phyloP scores from a whole-genome alignment of 2,329 filamentous ascomycete genomes.

The Exutisphaerella laricina region DNA sequence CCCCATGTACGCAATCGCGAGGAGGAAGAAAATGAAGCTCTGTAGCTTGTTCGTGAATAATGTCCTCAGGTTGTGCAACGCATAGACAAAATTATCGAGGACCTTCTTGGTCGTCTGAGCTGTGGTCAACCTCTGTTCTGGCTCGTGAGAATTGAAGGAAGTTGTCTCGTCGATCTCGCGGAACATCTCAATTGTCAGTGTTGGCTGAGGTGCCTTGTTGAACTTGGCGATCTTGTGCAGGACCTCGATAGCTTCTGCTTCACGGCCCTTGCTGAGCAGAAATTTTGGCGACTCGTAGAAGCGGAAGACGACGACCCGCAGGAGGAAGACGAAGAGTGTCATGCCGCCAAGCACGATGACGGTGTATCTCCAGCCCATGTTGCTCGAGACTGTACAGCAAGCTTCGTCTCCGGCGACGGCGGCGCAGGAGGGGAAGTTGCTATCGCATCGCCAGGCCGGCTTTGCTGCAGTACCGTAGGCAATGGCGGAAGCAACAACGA shows the following conservation, averaged over 20 bases:
- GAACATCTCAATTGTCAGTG: conserved; percentile 2
- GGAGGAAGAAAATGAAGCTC: conserved; percentile 43
- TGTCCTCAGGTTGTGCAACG: conserved; percentile 30
- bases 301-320: conserved; percentile 50
- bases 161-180: conserved; percentile 14
- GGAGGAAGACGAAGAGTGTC: conserved; percentile 43
- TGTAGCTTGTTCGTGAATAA: conserved; percentile 42
- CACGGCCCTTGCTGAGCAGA: conserved; percentile 49
- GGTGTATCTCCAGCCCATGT: conserved; percentile 45
- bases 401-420: conserved; percentile 24
- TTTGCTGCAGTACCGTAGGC: conserved; percentile 49
- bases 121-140: not conserved
- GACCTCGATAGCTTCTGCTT: conserved; percentile 47
- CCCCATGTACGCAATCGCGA: conserved; percentile 49
- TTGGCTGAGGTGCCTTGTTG: conserved; percentile 29
- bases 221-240: conserved; percentile 41
- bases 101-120: conserved; percentile 6
- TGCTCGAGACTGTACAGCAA: conserved; percentile 37
- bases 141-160: conserved; percentile 20
- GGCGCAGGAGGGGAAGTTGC: conserved; percentile 44
- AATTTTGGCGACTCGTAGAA: conserved; percentile 58
- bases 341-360: conserved; percentile 39
- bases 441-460: conserved; percentile 44
- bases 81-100: conserved; percentile 39
- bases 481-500: conserved; percentile 47